Base-by-base conservation (phyloP, 2,329 filamentous ascomycete genomes). In the Magnaporthiopsis incrustans region DNA sequence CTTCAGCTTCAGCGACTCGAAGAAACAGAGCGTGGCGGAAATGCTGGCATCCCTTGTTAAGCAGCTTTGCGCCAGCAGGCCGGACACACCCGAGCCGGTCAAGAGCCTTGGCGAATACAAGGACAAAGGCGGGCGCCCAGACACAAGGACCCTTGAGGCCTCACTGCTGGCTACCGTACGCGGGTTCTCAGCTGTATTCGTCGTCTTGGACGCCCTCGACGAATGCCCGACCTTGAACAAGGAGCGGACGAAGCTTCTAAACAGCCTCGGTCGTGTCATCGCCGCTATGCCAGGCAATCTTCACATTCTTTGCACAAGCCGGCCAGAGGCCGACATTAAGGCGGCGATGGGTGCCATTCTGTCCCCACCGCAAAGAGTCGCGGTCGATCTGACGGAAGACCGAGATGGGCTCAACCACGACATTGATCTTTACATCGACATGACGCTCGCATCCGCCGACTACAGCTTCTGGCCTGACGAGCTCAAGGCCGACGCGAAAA, bases 41-140 rank as follows among this genome's bases (percentile, higher is more conserved):
- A 68, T 71, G 65, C 63, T 71, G 10, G 62, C 61, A 5, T 71
- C 70, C 2, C n/a, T 71, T 8, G 64, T 70, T 32, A 68, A 27
- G 44, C 10, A 63, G 33, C n/a, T 57, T 25, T 63, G 25, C 25
- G 57, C 33, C 32, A 33, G 14, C 58, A 25, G 57, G 44, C 32
- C 22, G 4, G 18, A 15, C 14, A 22, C 58, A 8, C 38, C 30
- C 14, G n/a, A 18, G 18, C 32, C 25, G 58, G 25, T 38, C n/a
- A 25, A n/a, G 15, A 44, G 58, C 4, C 57, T 44, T 4, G 5
- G 26, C 56, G 5, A 57, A 27, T 32, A 63, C 32, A 68, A 69
- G 44, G 38, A 18, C 44, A 38, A 33, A 53, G 60, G 60, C 35
- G 30, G 35, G 56, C n/a, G 56, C 4, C 56, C 56, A 26, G 56